These are phyloP conservation scores for Pezicula carpinea DNA, from an alignment of 2,329 filamentous ascomycete species.

Conservation along the genomic window DNA sequence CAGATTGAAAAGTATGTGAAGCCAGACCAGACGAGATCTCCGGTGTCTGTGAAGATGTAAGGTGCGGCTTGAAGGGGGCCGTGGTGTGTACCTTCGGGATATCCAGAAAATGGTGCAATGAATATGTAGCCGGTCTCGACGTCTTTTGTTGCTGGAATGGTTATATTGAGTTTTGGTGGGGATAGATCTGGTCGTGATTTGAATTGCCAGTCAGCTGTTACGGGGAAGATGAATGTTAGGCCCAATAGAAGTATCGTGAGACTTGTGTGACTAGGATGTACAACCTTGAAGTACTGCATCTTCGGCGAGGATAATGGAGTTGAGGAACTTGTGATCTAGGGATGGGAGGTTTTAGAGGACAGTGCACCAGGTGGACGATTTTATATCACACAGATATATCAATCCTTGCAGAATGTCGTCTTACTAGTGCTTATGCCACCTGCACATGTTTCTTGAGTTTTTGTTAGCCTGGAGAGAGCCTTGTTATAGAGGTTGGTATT, in stretches of 20 bases:
- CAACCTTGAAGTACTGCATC: no score
- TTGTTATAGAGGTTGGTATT: no score
- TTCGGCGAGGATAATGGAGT: no score
- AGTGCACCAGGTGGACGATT: no score
- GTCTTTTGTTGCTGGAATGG: constrained; percentile 35
- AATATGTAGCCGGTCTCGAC: constrained; percentile 41
- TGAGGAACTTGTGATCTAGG: no score
- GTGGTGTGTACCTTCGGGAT: constrained; percentile 34
- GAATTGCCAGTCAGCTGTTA: constrained; percentile 39
- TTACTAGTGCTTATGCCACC: no score
- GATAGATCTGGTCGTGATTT: constrained; percentile 42
- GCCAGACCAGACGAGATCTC: constrained; percentile 53
- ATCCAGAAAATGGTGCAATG: constrained; percentile 34
- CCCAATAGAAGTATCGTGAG: not conserved
- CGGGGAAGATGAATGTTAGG: not conserved
- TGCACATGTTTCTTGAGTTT: no score
- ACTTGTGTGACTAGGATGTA: no score
- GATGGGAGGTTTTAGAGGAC: no score
- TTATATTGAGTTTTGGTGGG: constrained; percentile 40
- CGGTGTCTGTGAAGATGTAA: constrained; percentile 51
- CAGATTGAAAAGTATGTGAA: constrained; percentile 48
- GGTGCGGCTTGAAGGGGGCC: constrained; percentile 47
- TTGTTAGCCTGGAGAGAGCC: no score
- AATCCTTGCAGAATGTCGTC: no score
- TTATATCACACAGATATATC: no score